A percentile compares a stretch with the other conserved stretches of the same genome.
phyloP scores from a whole-genome alignment of 257 asterid genomes.

The Prunella vulgaris region DNA sequence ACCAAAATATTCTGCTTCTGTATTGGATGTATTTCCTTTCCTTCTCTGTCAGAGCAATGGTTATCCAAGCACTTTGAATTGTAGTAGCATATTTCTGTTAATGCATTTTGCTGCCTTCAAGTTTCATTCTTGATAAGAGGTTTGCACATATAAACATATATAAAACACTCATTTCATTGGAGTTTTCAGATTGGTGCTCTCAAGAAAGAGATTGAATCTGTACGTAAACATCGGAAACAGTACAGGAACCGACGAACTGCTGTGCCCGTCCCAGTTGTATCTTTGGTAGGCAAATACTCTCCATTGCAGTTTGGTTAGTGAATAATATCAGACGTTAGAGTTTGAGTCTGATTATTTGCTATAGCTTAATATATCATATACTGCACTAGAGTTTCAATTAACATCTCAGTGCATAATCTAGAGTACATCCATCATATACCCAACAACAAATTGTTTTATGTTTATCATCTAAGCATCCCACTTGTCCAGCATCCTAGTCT shows the following conservation, averaged over 20 bases:
- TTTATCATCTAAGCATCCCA: slow-evolving; percentile 3
- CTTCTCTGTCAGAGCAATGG: slow-evolving; percentile 1
- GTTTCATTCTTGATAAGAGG: slow-evolving; percentile 13
- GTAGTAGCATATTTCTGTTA: slow-evolving; percentile 1
- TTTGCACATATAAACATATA: slow-evolving; percentile 23
- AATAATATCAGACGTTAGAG: background rate
- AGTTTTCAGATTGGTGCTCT: slow-evolving; percentile 68
- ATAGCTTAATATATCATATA: background rate
- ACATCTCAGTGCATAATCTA: background rate
- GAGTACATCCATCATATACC: background rate
- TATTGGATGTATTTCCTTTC: background rate
- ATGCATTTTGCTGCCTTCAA: slow-evolving; percentile 9
- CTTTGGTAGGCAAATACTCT: slow-evolving; percentile 61
- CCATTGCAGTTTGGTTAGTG: slow-evolving; percentile 6
- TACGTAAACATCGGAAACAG: slow-evolving; percentile 96
- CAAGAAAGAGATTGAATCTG: slow-evolving; percentile 89
- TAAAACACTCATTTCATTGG: slow-evolving; percentile 15
- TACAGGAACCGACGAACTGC: slow-evolving; percentile 68
- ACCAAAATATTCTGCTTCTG: slow-evolving; percentile 1
- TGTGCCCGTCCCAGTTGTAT: slow-evolving; percentile 92
- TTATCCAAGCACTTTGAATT: slow-evolving; percentile 10
- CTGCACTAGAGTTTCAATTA: background rate
- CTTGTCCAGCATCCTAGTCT: background rate
- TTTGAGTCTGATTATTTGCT: background rate
- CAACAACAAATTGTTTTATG: background rate